phyloP scores from a whole-genome alignment of 2,329 filamentous ascomycete species.

The Verruconis gallopava region DNA sequence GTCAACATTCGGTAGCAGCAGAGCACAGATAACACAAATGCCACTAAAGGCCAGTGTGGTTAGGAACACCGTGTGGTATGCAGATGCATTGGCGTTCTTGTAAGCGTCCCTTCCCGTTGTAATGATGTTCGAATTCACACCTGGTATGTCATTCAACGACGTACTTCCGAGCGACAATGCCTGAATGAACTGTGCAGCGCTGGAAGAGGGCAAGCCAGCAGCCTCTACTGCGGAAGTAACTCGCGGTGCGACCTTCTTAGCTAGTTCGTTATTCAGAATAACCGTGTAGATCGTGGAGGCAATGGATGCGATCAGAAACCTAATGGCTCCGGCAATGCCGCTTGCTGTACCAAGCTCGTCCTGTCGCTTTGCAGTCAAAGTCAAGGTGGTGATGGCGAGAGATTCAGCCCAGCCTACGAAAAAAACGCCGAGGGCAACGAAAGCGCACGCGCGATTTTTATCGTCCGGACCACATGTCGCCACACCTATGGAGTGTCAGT shows the following conservation, averaged over 20 bases:
- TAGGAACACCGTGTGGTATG: slow-evolving; percentile 30
- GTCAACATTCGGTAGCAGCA: slow-evolving; percentile 10
- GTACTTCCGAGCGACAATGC: slow-evolving; percentile 20
- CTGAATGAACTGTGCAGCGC: slow-evolving; percentile 22
- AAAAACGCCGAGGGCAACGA: slow-evolving; percentile 13
- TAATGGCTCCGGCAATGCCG: slow-evolving; percentile 12
- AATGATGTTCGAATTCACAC: slow-evolving; percentile 21
- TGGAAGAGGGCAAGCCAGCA: slow-evolving; percentile 24
- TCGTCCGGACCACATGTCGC: slow-evolving; percentile 12
- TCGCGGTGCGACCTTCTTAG: slow-evolving; percentile 23
- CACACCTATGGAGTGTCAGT: slow-evolving; percentile 2
- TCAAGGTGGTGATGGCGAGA: slow-evolving; percentile 16
- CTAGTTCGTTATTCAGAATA: slow-evolving; percentile 27
- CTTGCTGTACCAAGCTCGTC: slow-evolving; percentile 14
- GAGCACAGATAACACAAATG: slow-evolving; percentile 21
- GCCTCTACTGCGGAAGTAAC: slow-evolving; percentile 23
- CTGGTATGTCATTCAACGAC: slow-evolving; percentile 19
- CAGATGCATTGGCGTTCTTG: slow-evolving; percentile 26
- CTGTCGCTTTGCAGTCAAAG: slow-evolving; percentile 25
- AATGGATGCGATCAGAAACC: slow-evolving; percentile 13
- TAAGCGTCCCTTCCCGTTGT: slow-evolving; percentile 21
- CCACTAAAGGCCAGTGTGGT: slow-evolving; percentile 27
- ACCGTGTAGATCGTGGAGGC: slow-evolving; percentile 24
- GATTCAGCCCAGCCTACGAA: slow-evolving; percentile 14
- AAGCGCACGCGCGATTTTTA: slow-evolving; percentile 10